Percentiles rank a stretch among this genome's conserved stretches.
phyloP scores from a whole-genome alignment of 2,329 filamentous ascomycete species.

The Aspergillus arachidicola region DNA sequence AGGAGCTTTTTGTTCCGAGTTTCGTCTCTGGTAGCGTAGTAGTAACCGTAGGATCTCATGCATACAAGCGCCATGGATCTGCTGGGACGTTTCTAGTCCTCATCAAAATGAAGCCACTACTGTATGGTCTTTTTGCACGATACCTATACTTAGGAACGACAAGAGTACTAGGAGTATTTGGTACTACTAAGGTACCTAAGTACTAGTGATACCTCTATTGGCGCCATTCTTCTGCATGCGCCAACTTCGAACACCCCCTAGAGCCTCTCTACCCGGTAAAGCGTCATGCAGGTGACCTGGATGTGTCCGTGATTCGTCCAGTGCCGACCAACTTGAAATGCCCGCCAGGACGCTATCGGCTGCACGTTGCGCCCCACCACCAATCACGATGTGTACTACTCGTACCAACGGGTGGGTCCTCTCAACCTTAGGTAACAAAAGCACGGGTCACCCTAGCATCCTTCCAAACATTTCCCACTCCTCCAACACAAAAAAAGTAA shows the following conservation, averaged over 20 bases:
- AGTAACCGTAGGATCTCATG: neutral
- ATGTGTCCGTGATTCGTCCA: constrained; percentile 20
- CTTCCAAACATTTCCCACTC: constrained; percentile 3
- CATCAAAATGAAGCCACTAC: constrained; percentile 15
- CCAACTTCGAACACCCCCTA: constrained; percentile 13
- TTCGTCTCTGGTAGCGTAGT: constrained; percentile 6
- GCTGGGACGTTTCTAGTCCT: constrained; percentile 4
- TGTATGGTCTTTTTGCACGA: constrained; percentile 19
- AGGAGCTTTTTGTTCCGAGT: constrained; percentile 10
- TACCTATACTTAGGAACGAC: constrained; percentile 11
- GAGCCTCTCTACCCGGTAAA: constrained; percentile 20
- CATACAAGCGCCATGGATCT: neutral
- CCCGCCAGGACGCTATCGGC: constrained; percentile 27
- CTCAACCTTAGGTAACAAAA: constrained; percentile 5
- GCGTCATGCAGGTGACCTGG: constrained; percentile 24
- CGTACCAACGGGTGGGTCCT: constrained; percentile 3
- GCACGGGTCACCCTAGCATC: constrained; percentile 15
- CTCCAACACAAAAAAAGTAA: neutral
- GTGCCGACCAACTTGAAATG: constrained; percentile 19
- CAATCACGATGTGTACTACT: constrained; percentile 17
- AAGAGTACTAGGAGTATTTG: neutral
- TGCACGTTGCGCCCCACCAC: constrained; percentile 22
- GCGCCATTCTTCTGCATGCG: constrained; percentile 4
- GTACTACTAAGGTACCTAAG: constrained; percentile 1
- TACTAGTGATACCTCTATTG: constrained; percentile 4